phyloP scores from a whole-genome alignment of 192 early-diverging fungal genomes.

The Coemansia sp. region DNA sequence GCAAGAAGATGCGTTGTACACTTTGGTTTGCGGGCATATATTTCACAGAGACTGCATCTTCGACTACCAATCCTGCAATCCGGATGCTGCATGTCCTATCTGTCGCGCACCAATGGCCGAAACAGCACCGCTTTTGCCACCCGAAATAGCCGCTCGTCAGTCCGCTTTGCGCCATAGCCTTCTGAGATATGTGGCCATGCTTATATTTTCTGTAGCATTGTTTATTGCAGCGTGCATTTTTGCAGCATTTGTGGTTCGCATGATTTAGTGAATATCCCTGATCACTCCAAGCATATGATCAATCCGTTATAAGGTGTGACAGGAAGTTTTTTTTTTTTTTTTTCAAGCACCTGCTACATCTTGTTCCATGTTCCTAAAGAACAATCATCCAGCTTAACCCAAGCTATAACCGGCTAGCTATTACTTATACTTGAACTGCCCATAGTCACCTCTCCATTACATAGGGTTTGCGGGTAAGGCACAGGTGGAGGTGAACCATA shows the following conservation, averaged over 20 bases:
- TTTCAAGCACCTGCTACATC: too few relatives aligned
- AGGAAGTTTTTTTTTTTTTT: too few relatives aligned
- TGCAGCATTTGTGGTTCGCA: too few relatives aligned
- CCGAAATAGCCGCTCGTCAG: conserved; percentile 1
- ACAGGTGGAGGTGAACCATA: too few relatives aligned
- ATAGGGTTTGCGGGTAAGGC: too few relatives aligned
- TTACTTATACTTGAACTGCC: too few relatives aligned
- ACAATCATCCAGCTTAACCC: too few relatives aligned
- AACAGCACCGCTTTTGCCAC: conserved; percentile 5
- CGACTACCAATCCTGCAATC: conserved; percentile 1
- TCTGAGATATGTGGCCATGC: background rate
- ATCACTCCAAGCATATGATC: background rate
- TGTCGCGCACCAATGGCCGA: conserved; percentile 14
- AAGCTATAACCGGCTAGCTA: too few relatives aligned
- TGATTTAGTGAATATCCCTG: too few relatives aligned
- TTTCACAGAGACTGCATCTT: conserved; percentile 21
- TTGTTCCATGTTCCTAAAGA: too few relatives aligned
- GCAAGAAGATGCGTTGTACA: background rate
- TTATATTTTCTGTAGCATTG: background rate
- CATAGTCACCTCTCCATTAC: too few relatives aligned
- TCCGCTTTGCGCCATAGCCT: background rate
- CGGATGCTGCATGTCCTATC: conserved; percentile 11
- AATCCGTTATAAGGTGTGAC: background rate
- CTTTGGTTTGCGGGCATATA: conserved; percentile 10
- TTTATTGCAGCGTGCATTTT: conserved; percentile 9